These are phyloP conservation scores for Hypoxylon sp. DNA, from an alignment of 2,329 filamentous ascomycete genomes.

Conservation along the genomic window DNA sequence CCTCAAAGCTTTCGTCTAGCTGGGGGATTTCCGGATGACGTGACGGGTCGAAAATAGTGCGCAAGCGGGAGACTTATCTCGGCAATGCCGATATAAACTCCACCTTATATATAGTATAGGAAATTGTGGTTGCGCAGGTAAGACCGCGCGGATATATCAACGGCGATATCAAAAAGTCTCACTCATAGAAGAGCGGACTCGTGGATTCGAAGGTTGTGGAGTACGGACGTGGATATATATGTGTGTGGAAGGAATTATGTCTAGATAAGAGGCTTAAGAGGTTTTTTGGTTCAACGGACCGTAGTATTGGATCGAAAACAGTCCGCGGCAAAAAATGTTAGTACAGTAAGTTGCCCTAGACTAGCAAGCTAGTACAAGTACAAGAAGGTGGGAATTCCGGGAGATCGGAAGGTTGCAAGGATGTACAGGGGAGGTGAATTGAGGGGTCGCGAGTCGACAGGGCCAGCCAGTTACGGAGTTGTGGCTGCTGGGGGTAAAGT, in stretches of 20 bases:
- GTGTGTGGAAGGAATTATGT: constrained; percentile 30
- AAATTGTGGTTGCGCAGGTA: constrained; percentile 10
- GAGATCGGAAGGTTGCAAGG: constrained; percentile 53
- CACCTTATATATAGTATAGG: constrained; percentile 10
- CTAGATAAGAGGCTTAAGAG: constrained; percentile 37
- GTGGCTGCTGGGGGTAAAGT: constrained; percentile 22
- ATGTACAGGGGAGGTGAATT: constrained; percentile 42
- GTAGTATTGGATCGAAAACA: constrained; percentile 41
- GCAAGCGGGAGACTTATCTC: constrained; percentile 25
- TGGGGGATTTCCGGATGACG: constrained; percentile 34
- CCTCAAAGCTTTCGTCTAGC: constrained; percentile 10
- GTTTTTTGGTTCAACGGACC: constrained; percentile 10
- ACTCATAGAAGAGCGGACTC: constrained; percentile 16
- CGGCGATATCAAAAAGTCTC: constrained; percentile 12
- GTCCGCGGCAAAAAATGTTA: constrained; percentile 44
- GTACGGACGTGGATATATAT: constrained; percentile 9
- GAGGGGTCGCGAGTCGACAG: constrained; percentile 44
- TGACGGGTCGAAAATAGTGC: constrained; percentile 28
- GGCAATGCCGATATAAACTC: constrained; percentile 32
- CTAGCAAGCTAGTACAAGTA: constrained; percentile 36
- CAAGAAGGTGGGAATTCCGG: constrained; percentile 51
- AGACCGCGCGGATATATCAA: constrained; percentile 10
- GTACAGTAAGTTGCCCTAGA: constrained; percentile 46
- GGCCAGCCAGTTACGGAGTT: constrained; percentile 42
- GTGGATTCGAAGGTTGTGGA: constrained; percentile 19